These are phyloP conservation scores for Podospora australis DNA, from an alignment of 495 filamentous ascomycete genomes.

Conservation along the genomic window DNA sequence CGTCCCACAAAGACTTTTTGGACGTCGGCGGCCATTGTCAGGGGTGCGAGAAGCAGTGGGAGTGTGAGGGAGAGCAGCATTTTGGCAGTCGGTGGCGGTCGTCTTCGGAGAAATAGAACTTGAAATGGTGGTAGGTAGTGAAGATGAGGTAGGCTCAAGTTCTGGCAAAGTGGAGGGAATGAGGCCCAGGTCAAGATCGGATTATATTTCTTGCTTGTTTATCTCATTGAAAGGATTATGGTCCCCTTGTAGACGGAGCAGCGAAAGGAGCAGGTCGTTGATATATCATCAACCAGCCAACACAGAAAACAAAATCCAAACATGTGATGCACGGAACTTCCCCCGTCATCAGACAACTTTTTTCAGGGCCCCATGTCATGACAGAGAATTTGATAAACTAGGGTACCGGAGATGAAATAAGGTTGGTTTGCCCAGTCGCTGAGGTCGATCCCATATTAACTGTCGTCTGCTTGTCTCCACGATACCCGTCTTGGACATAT, in stretches of 20 bases:
- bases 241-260: neutral
- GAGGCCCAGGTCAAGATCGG: neutral
- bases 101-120: too few relatives aligned
- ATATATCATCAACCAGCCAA: neutral
- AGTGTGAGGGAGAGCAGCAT: too few relatives aligned
- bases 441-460: neutral
- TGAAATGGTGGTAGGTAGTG: too few relatives aligned
- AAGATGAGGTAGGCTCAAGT: too few relatives aligned
- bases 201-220: neutral
- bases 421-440: constrained; percentile 3
- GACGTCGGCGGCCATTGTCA: neutral
- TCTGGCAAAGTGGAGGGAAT: neutral
- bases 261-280: neutral
- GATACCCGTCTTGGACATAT: neutral
- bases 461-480: too few relatives aligned
- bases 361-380: too few relatives aligned
- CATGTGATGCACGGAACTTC: too few relatives aligned
- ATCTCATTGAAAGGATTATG: neutral
- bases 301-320: too few relatives aligned
- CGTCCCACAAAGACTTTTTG: constrained; percentile 19
- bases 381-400: too few relatives aligned
- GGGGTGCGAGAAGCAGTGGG: neutral
- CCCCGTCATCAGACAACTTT: too few relatives aligned
- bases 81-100: too few relatives aligned
- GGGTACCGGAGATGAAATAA: neutral